Conservation (phyloP, 2,329 filamentous ascomycete genomes). For the Sclerotinia borealis region DNA sequence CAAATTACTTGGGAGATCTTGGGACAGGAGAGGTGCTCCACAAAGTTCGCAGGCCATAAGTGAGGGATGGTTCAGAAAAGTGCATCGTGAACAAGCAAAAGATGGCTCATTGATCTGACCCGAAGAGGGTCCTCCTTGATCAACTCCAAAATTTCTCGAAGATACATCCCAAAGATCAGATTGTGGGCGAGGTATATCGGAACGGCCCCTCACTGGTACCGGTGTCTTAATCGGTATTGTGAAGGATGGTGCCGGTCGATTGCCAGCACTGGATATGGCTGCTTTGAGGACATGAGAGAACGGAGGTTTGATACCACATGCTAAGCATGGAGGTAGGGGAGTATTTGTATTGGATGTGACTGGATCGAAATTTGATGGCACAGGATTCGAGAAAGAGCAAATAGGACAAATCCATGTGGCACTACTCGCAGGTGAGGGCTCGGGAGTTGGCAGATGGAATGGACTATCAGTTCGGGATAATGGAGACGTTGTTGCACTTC, state of each 20-base stretch:
- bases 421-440: constrained; percentile 45
- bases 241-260: constrained; percentile 37
- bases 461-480: constrained; percentile 39
- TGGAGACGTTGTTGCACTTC: constrained; percentile 43
- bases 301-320: constrained; percentile 89
- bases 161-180: constrained; percentile 21
- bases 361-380: constrained; percentile 90
- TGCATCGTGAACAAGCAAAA: constrained; percentile 77
- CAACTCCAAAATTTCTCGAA: neutral
- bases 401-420: constrained; percentile 96
- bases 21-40: constrained; percentile 64
- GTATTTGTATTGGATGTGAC: constrained; percentile 72
- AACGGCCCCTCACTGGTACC: constrained; percentile 27
- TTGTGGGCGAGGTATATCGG: constrained; percentile 21
- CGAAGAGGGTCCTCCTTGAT: constrained; percentile 1
- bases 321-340: constrained; percentile 77
- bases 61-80: constrained; percentile 88
- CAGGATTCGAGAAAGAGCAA: constrained; percentile 88
- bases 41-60: constrained; percentile 86
- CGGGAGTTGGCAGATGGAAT: constrained; percentile 39
- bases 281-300: constrained; percentile 80
- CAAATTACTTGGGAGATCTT: constrained; percentile 38
- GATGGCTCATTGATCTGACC: constrained; percentile 34
- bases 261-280: constrained; percentile 68
- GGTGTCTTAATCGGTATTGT: constrained; percentile 26